Evolutionary conservation across 1,284 basidiomycete genomes (phyloP), one percentile per base, ranked within the genome.

Genomic region (Sporisorium graminicola): DNA sequence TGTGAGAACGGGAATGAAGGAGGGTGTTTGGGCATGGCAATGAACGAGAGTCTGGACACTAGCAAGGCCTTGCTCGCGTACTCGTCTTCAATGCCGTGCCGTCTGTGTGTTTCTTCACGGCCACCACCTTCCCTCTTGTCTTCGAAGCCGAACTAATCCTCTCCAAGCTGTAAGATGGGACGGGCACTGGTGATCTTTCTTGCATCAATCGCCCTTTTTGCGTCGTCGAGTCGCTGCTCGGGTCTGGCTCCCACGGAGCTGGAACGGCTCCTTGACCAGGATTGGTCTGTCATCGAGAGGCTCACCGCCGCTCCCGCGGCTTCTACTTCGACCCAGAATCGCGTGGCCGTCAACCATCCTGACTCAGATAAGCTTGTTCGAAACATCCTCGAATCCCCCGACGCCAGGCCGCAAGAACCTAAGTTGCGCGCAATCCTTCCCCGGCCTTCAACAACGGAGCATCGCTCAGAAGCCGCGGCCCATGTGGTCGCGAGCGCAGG

Each of bases 211-310:
- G 9, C 37, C 9, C 14, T 22, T 14, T 24, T 57, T 16, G 10
- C 13, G 20, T 26, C 22, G 5, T 12, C 8, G n/a, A 20, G 20
- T 24, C 20, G 2, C 20, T 22, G 55, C 14, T 47, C 55, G 29
- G 31, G 55, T 7, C 31, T 47, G 2, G 13, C 29, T n/a, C 29
- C 13, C 22, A 9, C 16, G 20, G 43, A 46, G 14, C n/a, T 57
- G 16, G 43, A 18, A 26, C 27, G 31, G 26, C 55, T 57, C 10
- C 43, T 57, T 13, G 43, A 57, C 18, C 7, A 57, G 31, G 55
- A 57, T 29, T 57, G 55, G 55, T 57, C 55, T 18, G 31, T 24
- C 31, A 57, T 57, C 29, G 29, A 46, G 29, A 26, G 16, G 31
- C 7, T 12, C 5, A 29, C 31, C 7, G 31, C 55, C 2, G 3